Evolutionary conservation across 805 yeast species (phyloP), one percentile per base, ranked within the genome.

Genomic region (Yamadazyma olivae): DNA sequence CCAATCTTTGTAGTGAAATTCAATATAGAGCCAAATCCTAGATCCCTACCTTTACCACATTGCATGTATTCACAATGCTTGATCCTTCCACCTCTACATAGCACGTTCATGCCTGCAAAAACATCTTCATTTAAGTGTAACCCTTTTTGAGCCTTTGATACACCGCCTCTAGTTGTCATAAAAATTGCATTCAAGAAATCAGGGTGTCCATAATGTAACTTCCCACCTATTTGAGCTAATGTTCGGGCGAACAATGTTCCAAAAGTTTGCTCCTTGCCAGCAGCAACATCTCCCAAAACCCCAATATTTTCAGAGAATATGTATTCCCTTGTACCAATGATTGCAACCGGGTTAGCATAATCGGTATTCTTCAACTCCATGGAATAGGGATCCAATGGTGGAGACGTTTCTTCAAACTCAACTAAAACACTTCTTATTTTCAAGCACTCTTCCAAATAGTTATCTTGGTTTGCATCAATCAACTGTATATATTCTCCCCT

Each of bases 1-100:
- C 98, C 98, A 55, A 91, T 90, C 63, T 91, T 91, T 2, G 96
- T 83, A 0, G 96, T 91, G 66, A 91, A 91, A 54, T 90, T 91
- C 48, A 91, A 68, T 46, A 91, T 89, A 0, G 96, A 86, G 1
- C 89, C 83, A 62, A 91, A 91, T 3, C 98, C 98, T 37, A 91
- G 65, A 65, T 91, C 98, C 57, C 98, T 74, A 0, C 98, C 98
- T 57, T 91, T 91, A 21, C 98, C 98, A 62, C 98, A 91, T 59
- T 91, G 98, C 61, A 80, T 89, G 60, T 83, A 91, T 54, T 91
- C 98, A 60, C 96, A 85, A 58, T 91, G 98, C 64, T 90, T 90
- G 43, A 90, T 90, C 48, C 91, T 72, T 1, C 97, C 98, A 28
- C 97, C 97, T 40, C 98, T 75, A 51, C 85, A 67, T 45, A 85